Percentiles rank a stretch among this genome's conserved stretches.
Conservation (phyloP, 345 rosid species). For the Salix udensis region DNA sequence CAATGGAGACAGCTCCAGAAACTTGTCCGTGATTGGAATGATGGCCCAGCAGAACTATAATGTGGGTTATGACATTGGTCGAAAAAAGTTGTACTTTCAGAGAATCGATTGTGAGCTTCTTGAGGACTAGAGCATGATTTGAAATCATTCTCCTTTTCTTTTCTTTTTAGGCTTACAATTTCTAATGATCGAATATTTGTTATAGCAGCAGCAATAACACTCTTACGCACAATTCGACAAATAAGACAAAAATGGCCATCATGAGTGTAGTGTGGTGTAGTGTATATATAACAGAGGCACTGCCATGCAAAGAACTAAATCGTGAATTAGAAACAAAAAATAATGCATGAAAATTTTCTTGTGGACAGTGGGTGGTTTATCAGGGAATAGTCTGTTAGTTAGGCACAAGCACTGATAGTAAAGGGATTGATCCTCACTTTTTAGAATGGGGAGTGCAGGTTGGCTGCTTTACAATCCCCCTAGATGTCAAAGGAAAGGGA, state of each 20-base stretch:
- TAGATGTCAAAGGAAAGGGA: slow-evolving; percentile 8
- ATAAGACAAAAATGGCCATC: too few relatives aligned
- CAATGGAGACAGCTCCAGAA: neutral
- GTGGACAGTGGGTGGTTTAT: neutral
- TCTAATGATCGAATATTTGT: neutral
- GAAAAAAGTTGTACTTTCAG: slow-evolving; percentile 2
- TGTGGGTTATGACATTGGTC: neutral
- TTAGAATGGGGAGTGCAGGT: slow-evolving; percentile 1
- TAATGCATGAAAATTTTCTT: neutral
- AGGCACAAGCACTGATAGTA: neutral
- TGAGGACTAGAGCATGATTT: neutral
- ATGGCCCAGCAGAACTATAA: slow-evolving; percentile 16
- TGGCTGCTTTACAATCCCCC: slow-evolving; percentile 1
- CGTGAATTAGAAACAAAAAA: neutral
- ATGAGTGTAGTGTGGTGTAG: too few relatives aligned
- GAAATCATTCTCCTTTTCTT: neutral
- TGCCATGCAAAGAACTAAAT: neutral
- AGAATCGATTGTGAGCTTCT: slow-evolving; percentile 15
- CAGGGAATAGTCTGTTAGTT: neutral
- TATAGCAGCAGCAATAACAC: too few relatives aligned
- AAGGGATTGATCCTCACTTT: slow-evolving; percentile 15
- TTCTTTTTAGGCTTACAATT: neutral
- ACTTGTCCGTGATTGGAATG: slow-evolving; percentile 2
- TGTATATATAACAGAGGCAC: neutral
- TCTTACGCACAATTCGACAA: too few relatives aligned